Conservation (phyloP, 1,284 basidiomycete species). For the Apiotrichum siamense region DNA sequence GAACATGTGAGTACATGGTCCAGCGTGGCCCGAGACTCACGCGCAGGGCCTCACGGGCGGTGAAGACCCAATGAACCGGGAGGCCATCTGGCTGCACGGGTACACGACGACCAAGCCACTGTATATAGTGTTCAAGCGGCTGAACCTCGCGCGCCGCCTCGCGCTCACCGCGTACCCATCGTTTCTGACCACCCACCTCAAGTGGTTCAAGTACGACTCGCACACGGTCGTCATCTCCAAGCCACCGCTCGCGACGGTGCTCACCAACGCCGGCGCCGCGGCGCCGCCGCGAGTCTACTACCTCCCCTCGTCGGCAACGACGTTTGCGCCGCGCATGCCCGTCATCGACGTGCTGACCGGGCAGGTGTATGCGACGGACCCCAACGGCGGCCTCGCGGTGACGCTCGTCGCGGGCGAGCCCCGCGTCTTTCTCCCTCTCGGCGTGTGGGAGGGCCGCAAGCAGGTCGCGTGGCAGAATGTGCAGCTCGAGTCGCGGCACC, state of each 20-base stretch:
- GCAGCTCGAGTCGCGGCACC: background rate
- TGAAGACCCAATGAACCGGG: constrained; percentile 46
- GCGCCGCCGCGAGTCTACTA: constrained; percentile 37
- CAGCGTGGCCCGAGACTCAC: background rate
- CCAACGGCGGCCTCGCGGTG: constrained; percentile 47
- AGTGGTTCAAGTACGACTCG: constrained; percentile 40
- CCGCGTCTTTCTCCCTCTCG: constrained; percentile 38
- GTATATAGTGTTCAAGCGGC: constrained; percentile 53
- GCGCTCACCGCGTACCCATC: constrained; percentile 51
- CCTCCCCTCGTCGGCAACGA: constrained; percentile 32
- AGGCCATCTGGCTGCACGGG: constrained; percentile 48
- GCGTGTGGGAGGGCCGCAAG: constrained; percentile 12
- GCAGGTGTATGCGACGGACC: constrained; percentile 49
- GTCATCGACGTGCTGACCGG: constrained; percentile 62
- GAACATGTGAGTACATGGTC: constrained; percentile 44
- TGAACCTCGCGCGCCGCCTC: constrained; percentile 60
- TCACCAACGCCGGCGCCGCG: constrained; percentile 59
- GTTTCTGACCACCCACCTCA: constrained; percentile 57
- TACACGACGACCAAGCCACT: constrained; percentile 50
- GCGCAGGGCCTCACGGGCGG: constrained; percentile 51
- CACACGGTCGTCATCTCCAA: constrained; percentile 59
- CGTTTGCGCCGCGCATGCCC: constrained; percentile 51
- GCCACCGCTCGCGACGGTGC: constrained; percentile 58
- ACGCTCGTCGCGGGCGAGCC: constrained; percentile 36
- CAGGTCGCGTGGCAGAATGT: constrained; percentile 11